A percentile compares a stretch with the other conserved stretches of the same genome.
Evolutionary conservation across 2,329 filamentous ascomycete species (phyloP).

Genomic region (Niveomyces coronatus): DNA sequence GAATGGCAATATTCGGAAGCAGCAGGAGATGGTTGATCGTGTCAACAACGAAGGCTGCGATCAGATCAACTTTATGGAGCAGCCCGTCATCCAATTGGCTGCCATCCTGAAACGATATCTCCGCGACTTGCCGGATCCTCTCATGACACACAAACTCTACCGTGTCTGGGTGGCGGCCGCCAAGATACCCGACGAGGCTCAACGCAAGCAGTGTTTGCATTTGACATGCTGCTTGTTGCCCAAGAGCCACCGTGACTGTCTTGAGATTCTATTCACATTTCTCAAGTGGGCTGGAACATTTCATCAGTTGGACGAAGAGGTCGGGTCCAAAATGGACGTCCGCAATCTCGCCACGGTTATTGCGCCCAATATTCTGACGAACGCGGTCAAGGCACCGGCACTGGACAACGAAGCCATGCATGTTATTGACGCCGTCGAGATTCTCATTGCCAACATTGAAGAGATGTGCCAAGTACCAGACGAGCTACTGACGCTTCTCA

Average conservation of each 20-base stretch:
- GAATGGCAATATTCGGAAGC: constrained; percentile 94
- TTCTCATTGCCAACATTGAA: constrained; percentile 86
- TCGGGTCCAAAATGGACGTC: constrained; percentile 97
- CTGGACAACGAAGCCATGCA: constrained; percentile 84
- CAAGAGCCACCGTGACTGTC: constrained; percentile 82
- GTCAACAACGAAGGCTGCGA: constrained; percentile 83
- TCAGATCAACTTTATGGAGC: constrained; percentile 73
- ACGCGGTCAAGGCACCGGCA: constrained; percentile 50
- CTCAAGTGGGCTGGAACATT: constrained; percentile 97
- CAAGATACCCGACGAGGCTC: constrained; percentile 73
- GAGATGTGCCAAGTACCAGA: constrained; percentile 96
- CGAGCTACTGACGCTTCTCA: constrained; percentile 76
- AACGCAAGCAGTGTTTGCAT: constrained; percentile 76
- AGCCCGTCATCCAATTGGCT: constrained; percentile 87
- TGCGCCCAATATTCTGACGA: constrained; percentile 86
- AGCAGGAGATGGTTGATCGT: constrained; percentile 74
- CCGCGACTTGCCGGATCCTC: constrained; percentile 83
- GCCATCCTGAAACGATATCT: constrained; percentile 93
- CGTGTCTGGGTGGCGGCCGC: constrained; percentile 82
- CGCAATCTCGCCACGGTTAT: constrained; percentile 97
- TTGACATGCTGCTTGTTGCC: constrained; percentile 86
- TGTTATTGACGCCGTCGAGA: constrained; percentile 86
- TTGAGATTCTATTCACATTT: constrained; percentile 93
- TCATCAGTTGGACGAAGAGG: constrained; percentile 93
- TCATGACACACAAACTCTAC: constrained; percentile 93